phyloP scores from a whole-genome alignment of 208 protist species.

The Trypanosoma platydactyli region DNA sequence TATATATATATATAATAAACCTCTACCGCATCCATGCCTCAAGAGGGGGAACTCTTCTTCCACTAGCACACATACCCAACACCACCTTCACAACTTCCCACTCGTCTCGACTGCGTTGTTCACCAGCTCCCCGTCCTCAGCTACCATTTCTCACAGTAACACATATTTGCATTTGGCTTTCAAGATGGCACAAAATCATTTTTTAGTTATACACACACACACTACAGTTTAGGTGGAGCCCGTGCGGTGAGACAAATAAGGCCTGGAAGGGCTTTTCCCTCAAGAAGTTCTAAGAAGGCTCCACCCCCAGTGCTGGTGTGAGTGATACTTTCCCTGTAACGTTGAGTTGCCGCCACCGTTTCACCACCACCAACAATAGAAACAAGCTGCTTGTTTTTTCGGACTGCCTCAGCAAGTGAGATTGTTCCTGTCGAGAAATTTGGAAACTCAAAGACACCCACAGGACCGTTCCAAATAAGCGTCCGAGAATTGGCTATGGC shows the following conservation, averaged over 20 bases:
- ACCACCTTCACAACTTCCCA: no score
- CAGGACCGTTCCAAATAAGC: conserved; percentile 97
- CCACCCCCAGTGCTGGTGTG: conserved; percentile 99
- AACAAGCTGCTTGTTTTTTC: conserved; percentile 68
- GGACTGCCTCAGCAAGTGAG: conserved; percentile 76
- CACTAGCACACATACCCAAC: no score
- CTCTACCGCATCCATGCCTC: no score
- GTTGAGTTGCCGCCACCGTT: conserved; percentile 94
- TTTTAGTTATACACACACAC: neutral
- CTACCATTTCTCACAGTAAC: no score
- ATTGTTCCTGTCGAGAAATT: conserved; percentile 93
- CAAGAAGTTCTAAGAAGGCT: conserved; percentile 99
- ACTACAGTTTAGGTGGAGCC: conserved; percentile 71
- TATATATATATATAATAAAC: no score
- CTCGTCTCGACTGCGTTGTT: no score
- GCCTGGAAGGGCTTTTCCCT: conserved; percentile 96
- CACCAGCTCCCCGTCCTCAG: no score
- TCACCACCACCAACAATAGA: conserved; percentile 98
- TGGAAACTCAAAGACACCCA: conserved; percentile 98
- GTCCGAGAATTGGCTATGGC: conserved; percentile 87
- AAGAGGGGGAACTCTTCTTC: no score
- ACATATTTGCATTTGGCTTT: no score
- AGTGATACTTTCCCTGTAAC: conserved; percentile 87
- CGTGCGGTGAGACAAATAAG: conserved; percentile 89
- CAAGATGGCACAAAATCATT: no score